Evolutionary conservation across 23 red algal genomes (phyloP).

Genomic region (Gracilaria caudata): DNA sequence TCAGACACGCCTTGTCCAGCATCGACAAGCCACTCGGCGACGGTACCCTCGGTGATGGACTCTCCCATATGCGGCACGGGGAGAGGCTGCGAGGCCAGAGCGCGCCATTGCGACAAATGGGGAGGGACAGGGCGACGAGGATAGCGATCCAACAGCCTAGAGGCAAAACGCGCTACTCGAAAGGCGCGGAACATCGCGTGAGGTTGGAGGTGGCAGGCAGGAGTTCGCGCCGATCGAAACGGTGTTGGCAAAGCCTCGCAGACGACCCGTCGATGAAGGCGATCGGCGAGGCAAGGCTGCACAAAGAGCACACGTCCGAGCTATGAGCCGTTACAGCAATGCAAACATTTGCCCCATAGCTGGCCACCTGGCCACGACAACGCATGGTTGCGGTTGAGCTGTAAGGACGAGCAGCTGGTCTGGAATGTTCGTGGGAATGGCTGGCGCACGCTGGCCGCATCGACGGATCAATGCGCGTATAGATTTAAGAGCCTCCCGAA

Average conservation of each 20-base stretch:
- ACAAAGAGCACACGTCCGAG: neutral
- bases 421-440: constrained; percentile 57
- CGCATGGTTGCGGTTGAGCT: neutral
- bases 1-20: constrained; percentile 79
- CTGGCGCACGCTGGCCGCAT: constrained; percentile 3
- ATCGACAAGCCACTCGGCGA: constrained; percentile 76
- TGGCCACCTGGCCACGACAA: neutral
- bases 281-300: neutral
- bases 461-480: constrained; percentile 6
- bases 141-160: constrained; percentile 1
- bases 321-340: neutral
- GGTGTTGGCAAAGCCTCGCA: neutral
- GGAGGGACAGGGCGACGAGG: neutral
- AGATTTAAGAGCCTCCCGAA: neutral
- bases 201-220: neutral
- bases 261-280: neutral
- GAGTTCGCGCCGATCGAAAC: neutral
- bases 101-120: constrained; percentile 6
- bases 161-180: constrained; percentile 11
- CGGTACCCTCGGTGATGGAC: constrained; percentile 94
- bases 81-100: constrained; percentile 25
- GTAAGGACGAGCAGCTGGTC: constrained; percentile 6
- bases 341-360: too few relatives aligned
- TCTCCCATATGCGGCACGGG: constrained; percentile 97
- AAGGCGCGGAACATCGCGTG: constrained; percentile 23